These are phyloP conservation scores for Neonectria magnoliae DNA, from an alignment of 2,329 filamentous ascomycete species.

Conservation along the genomic window DNA sequence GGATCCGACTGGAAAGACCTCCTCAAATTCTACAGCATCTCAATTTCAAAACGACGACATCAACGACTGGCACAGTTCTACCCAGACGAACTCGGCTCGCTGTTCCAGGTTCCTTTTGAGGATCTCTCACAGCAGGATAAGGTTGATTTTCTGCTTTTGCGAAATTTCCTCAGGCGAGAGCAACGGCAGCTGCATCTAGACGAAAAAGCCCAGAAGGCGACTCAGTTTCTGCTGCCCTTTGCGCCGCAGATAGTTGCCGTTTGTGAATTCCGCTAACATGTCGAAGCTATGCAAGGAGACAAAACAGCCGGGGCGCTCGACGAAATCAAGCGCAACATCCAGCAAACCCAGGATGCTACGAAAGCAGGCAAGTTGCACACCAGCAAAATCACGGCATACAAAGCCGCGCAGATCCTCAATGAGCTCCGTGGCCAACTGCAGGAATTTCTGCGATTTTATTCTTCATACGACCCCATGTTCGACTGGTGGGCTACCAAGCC, in stretches of 20 bases:
- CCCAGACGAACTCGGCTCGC: slow-evolving; percentile 49
- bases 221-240: slow-evolving; percentile 57
- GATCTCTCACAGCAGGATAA: slow-evolving; percentile 53
- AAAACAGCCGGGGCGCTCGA: slow-evolving; percentile 55
- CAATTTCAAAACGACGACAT: slow-evolving; percentile 53
- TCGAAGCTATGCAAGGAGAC: slow-evolving; percentile 55
- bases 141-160: slow-evolving; percentile 61
- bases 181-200: slow-evolving; percentile 53
- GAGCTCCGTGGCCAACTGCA: slow-evolving; percentile 53
- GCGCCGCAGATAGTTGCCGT: slow-evolving; percentile 52
- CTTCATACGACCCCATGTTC: slow-evolving; percentile 65
- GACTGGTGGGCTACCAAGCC: slow-evolving; percentile 65
- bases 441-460: slow-evolving; percentile 62
- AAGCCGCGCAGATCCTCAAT: slow-evolving; percentile 55
- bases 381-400: slow-evolving; percentile 56
- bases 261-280: slow-evolving; percentile 59
- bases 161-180: slow-evolving; percentile 55
- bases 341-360: slow-evolving; percentile 48
- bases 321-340: slow-evolving; percentile 46
- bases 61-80: slow-evolving; percentile 54
- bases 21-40: slow-evolving; percentile 59
- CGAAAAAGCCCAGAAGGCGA: slow-evolving; percentile 47
- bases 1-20: slow-evolving; percentile 58
- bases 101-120: slow-evolving; percentile 42
- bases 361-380: slow-evolving; percentile 46